Evolutionary conservation across 139 green algal genomes (phyloP).

Genomic region (Micractinium sp.): DNA sequence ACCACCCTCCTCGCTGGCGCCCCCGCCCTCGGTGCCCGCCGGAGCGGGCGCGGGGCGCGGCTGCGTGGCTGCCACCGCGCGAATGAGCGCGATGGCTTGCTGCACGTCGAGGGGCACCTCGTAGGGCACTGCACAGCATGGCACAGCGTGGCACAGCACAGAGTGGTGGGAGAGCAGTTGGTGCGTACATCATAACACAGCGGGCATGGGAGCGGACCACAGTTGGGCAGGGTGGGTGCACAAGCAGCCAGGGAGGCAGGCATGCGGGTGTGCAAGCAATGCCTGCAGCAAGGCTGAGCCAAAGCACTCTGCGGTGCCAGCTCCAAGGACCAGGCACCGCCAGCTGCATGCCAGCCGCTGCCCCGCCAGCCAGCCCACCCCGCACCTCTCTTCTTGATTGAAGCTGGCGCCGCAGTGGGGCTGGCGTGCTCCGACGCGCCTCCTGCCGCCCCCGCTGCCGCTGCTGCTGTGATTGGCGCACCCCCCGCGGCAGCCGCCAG

Average conservation of each 20-base stretch:
- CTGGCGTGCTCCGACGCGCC: neutral
- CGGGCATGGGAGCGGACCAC: too few species aligned
- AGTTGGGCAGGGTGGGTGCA: too few species aligned
- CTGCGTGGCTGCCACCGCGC: neutral
- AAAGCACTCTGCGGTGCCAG: too few species aligned
- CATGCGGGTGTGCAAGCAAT: neutral
- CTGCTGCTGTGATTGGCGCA: too few species aligned
- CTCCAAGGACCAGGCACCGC: neutral
- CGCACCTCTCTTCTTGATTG: neutral
- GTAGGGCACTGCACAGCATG: constrained; percentile 17
- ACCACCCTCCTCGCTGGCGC: neutral
- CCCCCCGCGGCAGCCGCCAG: neutral
- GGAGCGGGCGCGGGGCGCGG: neutral
- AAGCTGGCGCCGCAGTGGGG: neutral
- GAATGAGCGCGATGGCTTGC: constrained; percentile 1
- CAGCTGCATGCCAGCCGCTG: neutral
- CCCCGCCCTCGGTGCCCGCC: neutral
- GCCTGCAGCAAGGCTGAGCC: too few species aligned
- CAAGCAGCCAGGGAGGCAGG: neutral
- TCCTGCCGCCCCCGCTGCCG: neutral
- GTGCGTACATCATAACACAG: too few species aligned
- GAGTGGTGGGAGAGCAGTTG: too few species aligned
- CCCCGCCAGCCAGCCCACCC: neutral
- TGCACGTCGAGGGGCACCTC: constrained; percentile 21
- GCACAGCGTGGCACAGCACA: neutral